These are phyloP conservation scores for Capronia americana DNA, from an alignment of 2,329 filamentous ascomycete species.

Conservation along the genomic window DNA sequence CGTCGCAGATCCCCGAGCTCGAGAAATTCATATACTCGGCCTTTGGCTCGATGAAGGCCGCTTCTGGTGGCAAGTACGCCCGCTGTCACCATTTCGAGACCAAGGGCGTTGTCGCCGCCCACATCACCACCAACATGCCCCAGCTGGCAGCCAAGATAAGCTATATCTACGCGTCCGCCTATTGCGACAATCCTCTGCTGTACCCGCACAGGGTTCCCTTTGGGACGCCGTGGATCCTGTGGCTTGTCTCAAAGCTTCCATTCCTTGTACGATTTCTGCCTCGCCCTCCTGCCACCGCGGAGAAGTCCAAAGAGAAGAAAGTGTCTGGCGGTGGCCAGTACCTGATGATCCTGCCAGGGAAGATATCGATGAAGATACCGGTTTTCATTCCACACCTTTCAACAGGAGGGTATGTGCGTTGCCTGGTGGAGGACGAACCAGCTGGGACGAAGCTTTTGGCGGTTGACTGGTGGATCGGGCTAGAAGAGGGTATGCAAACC, in stretches of 20 bases:
- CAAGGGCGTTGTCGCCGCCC: conserved; percentile 16
- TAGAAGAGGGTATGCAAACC: conserved; percentile 19
- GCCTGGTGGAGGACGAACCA: conserved; percentile 24
- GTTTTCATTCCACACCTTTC: conserved; percentile 23
- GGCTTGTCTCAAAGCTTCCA: conserved; percentile 20
- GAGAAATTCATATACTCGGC: conserved; percentile 24
- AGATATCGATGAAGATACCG: conserved; percentile 14
- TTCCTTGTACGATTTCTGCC: conserved; percentile 20
- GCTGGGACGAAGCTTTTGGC: conserved; percentile 22
- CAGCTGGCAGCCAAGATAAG: conserved; percentile 14
- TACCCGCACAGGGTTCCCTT: conserved; percentile 20
- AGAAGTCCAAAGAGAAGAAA: conserved; percentile 12
- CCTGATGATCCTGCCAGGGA: conserved; percentile 20
- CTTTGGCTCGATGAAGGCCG: conserved; percentile 25
- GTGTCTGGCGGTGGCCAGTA: conserved; percentile 12
- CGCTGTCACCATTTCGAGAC: conserved; percentile 23
- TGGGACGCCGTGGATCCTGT: conserved; percentile 20
- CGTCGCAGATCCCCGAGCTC: conserved; percentile 14
- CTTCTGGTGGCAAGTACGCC: conserved; percentile 23
- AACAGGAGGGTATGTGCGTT: conserved; percentile 22
- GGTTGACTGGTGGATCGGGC: conserved; percentile 24
- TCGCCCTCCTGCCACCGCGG: conserved; percentile 2
- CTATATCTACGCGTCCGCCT: conserved; percentile 17
- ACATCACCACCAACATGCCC: conserved; percentile 17
- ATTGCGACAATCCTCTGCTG: conserved; percentile 22